These are phyloP conservation scores for Capsicum baccatum DNA, from an alignment of 257 asterid species.

Conservation along the genomic window DNA sequence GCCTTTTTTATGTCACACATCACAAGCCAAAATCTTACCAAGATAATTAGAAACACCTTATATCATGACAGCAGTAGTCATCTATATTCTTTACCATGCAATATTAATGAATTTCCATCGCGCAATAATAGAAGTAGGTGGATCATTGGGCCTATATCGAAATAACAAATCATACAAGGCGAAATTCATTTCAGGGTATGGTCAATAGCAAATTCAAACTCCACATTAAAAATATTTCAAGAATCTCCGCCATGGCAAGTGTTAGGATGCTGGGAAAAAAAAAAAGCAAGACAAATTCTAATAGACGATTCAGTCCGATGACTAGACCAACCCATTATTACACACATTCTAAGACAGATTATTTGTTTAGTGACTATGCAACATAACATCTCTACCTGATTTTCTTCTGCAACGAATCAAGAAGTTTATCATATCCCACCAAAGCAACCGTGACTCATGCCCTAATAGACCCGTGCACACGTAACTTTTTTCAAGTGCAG, in stretches of 20 bases:
- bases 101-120: neutral
- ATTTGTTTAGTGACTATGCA: neutral
- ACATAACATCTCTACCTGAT: constrained; percentile 4
- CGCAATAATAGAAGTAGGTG: neutral
- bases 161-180: neutral
- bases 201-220: constrained; percentile 12
- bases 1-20: neutral
- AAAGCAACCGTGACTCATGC: neutral
- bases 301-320: neutral
- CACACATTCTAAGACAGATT: neutral
- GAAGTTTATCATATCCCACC: neutral
- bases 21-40: neutral
- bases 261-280: neutral
- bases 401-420: constrained; percentile 7
- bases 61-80: neutral
- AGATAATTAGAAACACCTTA: neutral
- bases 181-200: constrained; percentile 8
- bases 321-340: constrained; percentile 1
- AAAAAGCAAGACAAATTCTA: neutral
- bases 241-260: neutral
- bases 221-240: constrained; percentile 3
- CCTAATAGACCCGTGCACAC: constrained; percentile 3
- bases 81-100: constrained; percentile 19
- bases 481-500: neutral
- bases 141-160: neutral